Conservation (phyloP, 306 rosid genomes). For the Cucumis cinereus region DNA sequence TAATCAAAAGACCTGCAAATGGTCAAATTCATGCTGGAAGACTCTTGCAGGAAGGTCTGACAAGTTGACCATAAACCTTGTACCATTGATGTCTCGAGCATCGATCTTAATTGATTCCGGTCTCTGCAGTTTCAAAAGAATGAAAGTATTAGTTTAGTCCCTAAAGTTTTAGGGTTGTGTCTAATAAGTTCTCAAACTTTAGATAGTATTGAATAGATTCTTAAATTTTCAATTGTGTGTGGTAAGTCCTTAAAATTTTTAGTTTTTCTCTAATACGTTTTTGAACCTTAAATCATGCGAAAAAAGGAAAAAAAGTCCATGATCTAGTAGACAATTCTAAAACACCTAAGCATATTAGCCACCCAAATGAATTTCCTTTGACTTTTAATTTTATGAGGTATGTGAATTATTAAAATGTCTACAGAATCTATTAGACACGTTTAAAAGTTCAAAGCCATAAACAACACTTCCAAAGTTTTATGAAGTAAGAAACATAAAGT, state of each 20-base stretch:
- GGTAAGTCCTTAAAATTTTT: too few relatives aligned
- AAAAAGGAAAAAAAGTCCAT: too few relatives aligned
- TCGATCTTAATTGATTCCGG: conserved; percentile 80
- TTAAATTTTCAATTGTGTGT: too few relatives aligned
- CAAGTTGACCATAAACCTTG: conserved; percentile 45
- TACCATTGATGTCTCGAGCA: conserved; percentile 57
- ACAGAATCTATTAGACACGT: not conserved
- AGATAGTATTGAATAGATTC: too few relatives aligned
- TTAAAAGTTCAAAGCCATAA: not conserved
- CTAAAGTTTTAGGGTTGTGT: not conserved
- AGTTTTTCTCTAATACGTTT: not conserved
- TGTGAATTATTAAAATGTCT: not conserved
- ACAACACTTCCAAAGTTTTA: too few relatives aligned
- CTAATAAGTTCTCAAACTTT: not conserved
- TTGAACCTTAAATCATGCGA: not conserved
- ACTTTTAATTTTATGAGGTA: not conserved
- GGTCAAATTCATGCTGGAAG: conserved; percentile 95
- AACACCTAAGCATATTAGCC: too few relatives aligned
- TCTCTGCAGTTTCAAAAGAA: conserved; percentile 39
- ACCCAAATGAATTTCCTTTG: too few relatives aligned
- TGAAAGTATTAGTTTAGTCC: not conserved
- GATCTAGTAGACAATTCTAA: too few relatives aligned
- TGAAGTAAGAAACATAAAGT: too few relatives aligned
- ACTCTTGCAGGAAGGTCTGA: conserved; percentile 82
- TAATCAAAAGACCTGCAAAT: conserved; percentile 52